Evolutionary conservation across 345 rosid genomes (phyloP).

Genomic region (Eucalyptus sp.): DNA sequence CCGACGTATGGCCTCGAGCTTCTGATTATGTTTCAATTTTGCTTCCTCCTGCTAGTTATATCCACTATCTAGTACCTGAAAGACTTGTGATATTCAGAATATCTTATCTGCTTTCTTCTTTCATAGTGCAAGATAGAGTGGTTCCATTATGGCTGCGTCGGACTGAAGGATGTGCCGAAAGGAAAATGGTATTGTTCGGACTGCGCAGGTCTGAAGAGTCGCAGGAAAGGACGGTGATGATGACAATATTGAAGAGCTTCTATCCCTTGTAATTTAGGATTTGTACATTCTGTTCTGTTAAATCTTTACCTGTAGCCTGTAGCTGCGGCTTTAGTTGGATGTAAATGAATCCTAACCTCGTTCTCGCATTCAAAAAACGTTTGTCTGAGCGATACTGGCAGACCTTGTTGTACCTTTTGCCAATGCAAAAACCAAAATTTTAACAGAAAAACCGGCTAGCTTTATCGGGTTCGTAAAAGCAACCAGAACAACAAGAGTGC

Average conservation of each 20-base stretch:
- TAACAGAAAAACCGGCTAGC: background rate
- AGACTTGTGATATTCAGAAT: background rate
- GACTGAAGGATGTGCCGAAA: slow-evolving; percentile 74
- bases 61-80: background rate
- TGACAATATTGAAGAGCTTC: background rate
- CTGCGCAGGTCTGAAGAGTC: slow-evolving; percentile 56
- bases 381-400: background rate
- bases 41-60: background rate
- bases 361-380: background rate
- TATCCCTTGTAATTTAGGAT: background rate
- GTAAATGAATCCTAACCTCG: background rate
- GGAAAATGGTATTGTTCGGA: slow-evolving; percentile 95
- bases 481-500: background rate
- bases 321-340: background rate
- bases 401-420: background rate
- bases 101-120: background rate
- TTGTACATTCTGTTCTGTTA: background rate
- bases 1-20: slow-evolving; percentile 32
- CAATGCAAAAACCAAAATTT: background rate
- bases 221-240: slow-evolving; percentile 55
- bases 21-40: background rate
- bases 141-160: slow-evolving; percentile 96
- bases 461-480: background rate
- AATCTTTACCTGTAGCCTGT: background rate
- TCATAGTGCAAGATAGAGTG: slow-evolving; percentile 95